Conservation (phyloP, 106 monocot genomes). For the Gastrodia elata region DNA sequence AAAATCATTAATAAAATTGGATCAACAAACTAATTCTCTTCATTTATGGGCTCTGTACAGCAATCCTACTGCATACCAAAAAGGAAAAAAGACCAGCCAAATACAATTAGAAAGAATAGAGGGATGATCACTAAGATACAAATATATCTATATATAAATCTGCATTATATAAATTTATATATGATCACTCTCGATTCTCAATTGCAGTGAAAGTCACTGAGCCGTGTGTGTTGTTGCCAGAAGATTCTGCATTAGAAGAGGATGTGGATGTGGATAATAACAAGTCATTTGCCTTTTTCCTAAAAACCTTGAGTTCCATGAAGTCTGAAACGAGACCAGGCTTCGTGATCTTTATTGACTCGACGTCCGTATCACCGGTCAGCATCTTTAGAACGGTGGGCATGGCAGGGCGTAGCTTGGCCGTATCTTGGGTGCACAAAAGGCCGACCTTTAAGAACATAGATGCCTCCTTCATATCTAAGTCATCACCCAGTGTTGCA, state of each 20-base stretch:
- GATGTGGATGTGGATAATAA: constrained; percentile 11
- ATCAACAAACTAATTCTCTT: too few species aligned
- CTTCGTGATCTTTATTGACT: constrained; percentile 25
- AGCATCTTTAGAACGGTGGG: constrained; percentile 46
- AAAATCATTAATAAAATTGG: too few species aligned
- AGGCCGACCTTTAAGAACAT: constrained; percentile 53
- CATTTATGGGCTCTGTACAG: too few species aligned
- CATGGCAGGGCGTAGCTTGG: constrained; percentile 50
- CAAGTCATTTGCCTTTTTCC: constrained; percentile 8
- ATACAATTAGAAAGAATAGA: too few species aligned
- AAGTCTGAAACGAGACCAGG: constrained; percentile 62
- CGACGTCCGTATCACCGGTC: constrained; percentile 21
- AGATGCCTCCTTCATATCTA: constrained; percentile 42
- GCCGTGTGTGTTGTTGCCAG: constrained; percentile 12
- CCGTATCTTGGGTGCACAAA: constrained; percentile 53
- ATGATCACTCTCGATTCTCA: constrained; percentile 25
- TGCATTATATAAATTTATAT: too few species aligned
- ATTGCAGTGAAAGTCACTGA: constrained; percentile 36
- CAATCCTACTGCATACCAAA: too few species aligned
- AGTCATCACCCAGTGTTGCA: constrained; percentile 30
- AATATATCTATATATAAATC: too few species aligned
- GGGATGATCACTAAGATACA: too few species aligned
- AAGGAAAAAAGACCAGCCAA: too few species aligned
- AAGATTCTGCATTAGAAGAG: constrained; percentile 19
- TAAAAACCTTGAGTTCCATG: constrained; percentile 44